Conservation (phyloP, 2,329 filamentous ascomycete genomes). For the Dryadomyces sulphureus region DNA sequence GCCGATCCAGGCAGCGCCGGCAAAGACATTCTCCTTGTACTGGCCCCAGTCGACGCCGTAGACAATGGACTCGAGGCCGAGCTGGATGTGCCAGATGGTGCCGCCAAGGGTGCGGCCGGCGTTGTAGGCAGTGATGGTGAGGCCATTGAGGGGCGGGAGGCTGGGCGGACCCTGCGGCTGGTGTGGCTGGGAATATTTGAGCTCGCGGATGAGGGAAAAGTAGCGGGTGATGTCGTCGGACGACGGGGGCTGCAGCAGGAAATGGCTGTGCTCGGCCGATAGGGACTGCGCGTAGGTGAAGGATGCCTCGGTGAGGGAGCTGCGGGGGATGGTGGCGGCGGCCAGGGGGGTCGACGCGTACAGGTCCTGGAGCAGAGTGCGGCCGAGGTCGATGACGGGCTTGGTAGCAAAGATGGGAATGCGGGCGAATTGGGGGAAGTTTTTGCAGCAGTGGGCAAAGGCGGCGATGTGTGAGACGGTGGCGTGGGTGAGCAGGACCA, state of each 20-base stretch:
- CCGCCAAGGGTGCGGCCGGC: slow-evolving; percentile 91
- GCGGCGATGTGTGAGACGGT: slow-evolving; percentile 85
- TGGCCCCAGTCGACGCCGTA: slow-evolving; percentile 99
- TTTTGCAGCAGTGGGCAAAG: slow-evolving; percentile 92
- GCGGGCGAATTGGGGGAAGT: slow-evolving; percentile 79
- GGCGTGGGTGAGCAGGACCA: slow-evolving; percentile 89
- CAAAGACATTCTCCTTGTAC: slow-evolving; percentile 85
- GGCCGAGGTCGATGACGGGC: slow-evolving; percentile 83
- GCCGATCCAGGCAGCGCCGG: slow-evolving; percentile 86
- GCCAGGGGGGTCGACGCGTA: slow-evolving; percentile 84
- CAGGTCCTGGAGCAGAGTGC: slow-evolving; percentile 79
- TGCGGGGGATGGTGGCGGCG: slow-evolving; percentile 63
- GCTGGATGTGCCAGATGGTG: slow-evolving; percentile 97
- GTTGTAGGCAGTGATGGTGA: slow-evolving; percentile 93
- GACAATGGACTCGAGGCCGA: slow-evolving; percentile 90
- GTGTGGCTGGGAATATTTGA: slow-evolving; percentile 95
- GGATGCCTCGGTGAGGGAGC: slow-evolving; percentile 52
- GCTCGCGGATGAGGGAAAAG: slow-evolving; percentile 76
- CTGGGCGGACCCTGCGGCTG: slow-evolving; percentile 78
- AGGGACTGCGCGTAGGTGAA: slow-evolving; percentile 38
- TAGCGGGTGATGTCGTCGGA: slow-evolving; percentile 82
- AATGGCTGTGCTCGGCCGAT: slow-evolving; percentile 31
- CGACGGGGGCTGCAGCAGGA: slow-evolving; percentile 56
- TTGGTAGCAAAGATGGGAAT: slow-evolving; percentile 91
- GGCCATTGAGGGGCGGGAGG: slow-evolving; percentile 74